These are phyloP conservation scores for Diaporthe citrichinensis DNA, from an alignment of 2,329 filamentous ascomycete genomes.

Conservation along the genomic window DNA sequence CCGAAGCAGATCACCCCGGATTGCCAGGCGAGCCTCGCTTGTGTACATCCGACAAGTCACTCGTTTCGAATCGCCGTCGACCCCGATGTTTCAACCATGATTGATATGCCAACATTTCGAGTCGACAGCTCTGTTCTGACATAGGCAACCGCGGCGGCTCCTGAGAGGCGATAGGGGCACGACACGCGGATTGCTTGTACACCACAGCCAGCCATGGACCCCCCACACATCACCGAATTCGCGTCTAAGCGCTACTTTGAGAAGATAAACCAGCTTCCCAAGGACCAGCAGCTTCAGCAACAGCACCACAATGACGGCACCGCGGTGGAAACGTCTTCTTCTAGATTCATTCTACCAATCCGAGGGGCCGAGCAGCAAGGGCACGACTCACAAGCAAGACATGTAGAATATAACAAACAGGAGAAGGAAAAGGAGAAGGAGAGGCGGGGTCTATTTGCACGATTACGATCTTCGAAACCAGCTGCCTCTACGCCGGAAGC, in stretches of 20 bases:
- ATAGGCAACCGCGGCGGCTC: constrained; percentile 37
- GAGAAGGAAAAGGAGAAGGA: constrained; percentile 40
- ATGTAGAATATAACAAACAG: constrained; percentile 48
- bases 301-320: constrained; percentile 46
- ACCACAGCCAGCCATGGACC: constrained; percentile 64
- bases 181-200: constrained; percentile 23
- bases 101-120: constrained; percentile 47
- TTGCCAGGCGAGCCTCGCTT: constrained; percentile 3
- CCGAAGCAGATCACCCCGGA: background rate
- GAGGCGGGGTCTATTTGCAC: constrained; percentile 39
- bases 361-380: constrained; percentile 44
- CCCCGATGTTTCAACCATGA: constrained; percentile 52
- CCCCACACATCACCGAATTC: constrained; percentile 75
- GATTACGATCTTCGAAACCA: constrained; percentile 37
- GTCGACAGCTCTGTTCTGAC: constrained; percentile 42
- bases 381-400: constrained; percentile 43
- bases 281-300: constrained; percentile 60
- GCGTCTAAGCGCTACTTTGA: constrained; percentile 75
- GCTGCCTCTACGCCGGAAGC: constrained; percentile 33
- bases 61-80: constrained; percentile 23
- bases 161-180: constrained; percentile 41
- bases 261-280: constrained; percentile 70
- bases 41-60: constrained; percentile 3
- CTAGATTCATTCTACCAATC: constrained; percentile 49
- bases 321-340: constrained; percentile 47